Base-by-base conservation (phyloP, 148 eudicot species). In the Diospyros kaki region DNA sequence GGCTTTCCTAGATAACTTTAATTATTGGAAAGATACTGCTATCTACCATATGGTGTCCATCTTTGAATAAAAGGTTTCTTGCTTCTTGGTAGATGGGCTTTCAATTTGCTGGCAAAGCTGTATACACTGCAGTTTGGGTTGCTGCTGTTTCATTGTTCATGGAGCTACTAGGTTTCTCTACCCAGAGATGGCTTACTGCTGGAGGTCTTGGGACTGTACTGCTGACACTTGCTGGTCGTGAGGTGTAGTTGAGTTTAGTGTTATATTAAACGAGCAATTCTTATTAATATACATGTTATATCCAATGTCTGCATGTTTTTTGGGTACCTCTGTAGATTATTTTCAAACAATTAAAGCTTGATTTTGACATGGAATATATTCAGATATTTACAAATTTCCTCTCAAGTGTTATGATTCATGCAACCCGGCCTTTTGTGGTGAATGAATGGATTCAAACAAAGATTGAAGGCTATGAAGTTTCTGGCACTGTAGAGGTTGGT, bases 131-230 rank as follows among this genome's bases (percentile, higher is more conserved):
- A 54, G 95, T 94, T 39, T 94, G 97, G 98, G 95, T 91, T 73
- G 98, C 98, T 76, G 97, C 98, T 70, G 85, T 85, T 76, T 84
- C 93, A 66, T 85, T 94, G 79, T 94, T 91, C 74, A 89, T 91
- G 95, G 98, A 94, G 86, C 81, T 94, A 84, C 82, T 94, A 79
- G 98, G 98, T 72, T 91, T 94, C 79, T 91, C 95, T 63, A 91
- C 98, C 66, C 98, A 91, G 79, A 94, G 75, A 81, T 94, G 90
- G 90, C 82, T 94, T 54, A 94, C 98, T 72, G 98, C 98, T 72
- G 97, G 98, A 77, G 98, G 98, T 68, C 95, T 94, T 81, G 98
- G 98, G 81, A 94, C 98, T 59, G 94, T 94, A 15, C 77, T 94
- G 84, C 87, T 91, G 41, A 94, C 98, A 44, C 97, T 94, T 75